phyloP scores from a whole-genome alignment of 106 monocot species.

The Platanthera guangdongensis region DNA sequence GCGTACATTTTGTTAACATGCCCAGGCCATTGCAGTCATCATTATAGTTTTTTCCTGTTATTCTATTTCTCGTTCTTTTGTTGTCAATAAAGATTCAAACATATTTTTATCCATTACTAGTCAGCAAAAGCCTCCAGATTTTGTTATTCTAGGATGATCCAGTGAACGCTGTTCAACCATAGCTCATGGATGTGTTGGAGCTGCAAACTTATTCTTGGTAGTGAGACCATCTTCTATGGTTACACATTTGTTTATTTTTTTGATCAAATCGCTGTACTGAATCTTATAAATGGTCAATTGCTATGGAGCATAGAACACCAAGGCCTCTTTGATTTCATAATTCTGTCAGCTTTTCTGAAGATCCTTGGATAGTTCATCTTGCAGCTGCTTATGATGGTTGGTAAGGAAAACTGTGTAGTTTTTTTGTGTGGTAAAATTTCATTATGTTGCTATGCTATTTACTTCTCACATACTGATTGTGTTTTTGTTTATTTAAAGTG shows the following conservation, averaged over 20 bases:
- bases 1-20: background rate
- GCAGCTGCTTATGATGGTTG: constrained; percentile 42
- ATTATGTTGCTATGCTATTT: constrained; percentile 13
- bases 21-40: background rate
- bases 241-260: constrained; percentile 5
- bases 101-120: constrained; percentile 2
- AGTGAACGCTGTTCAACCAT: constrained; percentile 5
- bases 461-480: background rate
- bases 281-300: constrained; percentile 3
- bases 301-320: constrained; percentile 24
- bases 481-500: background rate
- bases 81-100: constrained; percentile 4
- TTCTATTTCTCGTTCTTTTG: background rate
- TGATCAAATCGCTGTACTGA: constrained; percentile 8
- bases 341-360: constrained; percentile 31
- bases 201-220: background rate
- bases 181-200: constrained; percentile 1
- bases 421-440: constrained; percentile 1
- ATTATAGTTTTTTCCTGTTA: background rate
- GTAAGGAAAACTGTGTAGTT: constrained; percentile 33
- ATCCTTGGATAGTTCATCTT: constrained; percentile 26
- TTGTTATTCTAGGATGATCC: constrained; percentile 7
- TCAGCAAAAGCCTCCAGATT: constrained; percentile 11
- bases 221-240: background rate
- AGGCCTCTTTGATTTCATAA: constrained; percentile 33